A percentile compares a stretch with the other conserved stretches of the same genome.
These are phyloP conservation scores for Fusarium sp. DNA, from an alignment of 2,329 filamentous ascomycete species.

Conservation along the genomic window DNA sequence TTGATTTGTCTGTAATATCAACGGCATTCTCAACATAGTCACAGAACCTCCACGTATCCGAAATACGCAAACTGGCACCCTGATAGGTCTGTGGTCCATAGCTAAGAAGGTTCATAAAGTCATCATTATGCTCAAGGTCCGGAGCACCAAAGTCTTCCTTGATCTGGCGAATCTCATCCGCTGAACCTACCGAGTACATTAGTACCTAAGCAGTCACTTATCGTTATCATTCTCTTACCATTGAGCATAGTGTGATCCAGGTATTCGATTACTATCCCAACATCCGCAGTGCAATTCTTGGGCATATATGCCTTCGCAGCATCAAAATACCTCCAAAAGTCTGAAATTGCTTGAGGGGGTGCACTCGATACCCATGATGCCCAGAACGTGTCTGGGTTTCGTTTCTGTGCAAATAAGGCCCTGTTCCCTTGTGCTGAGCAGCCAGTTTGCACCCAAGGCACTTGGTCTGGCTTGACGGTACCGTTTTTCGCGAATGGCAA, in stretches of 20 bases:
- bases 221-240: background rate
- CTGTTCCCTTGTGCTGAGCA: constrained; percentile 5
- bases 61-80: background rate
- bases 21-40: constrained; percentile 6
- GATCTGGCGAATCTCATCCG: background rate
- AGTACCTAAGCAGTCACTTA: background rate
- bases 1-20: background rate
- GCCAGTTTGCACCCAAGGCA: constrained; percentile 11
- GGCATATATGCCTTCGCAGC: constrained; percentile 9
- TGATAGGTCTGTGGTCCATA: constrained; percentile 4
- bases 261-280: constrained; percentile 1
- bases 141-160: constrained; percentile 2
- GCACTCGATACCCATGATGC: constrained; percentile 6
- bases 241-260: constrained; percentile 3
- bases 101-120: constrained; percentile 6
- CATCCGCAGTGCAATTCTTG: constrained; percentile 9
- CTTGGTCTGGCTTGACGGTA: background rate
- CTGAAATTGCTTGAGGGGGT: background rate
- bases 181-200: background rate
- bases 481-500: background rate
- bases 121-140: constrained; percentile 5
- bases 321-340: constrained; percentile 15
- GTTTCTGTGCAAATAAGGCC: constrained; percentile 8
- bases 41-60: constrained; percentile 5
- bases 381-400: background rate